Conservation (phyloP, 208 protist species). For the Borovskyia barvae region DNA sequence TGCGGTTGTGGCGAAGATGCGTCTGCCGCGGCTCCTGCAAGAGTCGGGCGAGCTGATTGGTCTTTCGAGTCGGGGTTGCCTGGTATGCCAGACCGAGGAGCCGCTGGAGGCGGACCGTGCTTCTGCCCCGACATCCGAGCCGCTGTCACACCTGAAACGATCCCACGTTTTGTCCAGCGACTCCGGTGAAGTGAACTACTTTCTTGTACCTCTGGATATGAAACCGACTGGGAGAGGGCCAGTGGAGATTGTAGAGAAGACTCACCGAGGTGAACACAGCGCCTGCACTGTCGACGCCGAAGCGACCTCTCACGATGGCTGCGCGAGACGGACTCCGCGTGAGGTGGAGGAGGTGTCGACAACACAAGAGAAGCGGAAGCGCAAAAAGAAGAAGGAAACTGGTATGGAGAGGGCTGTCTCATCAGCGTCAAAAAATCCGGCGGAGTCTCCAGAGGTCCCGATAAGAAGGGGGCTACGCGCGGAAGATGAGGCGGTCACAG, state of each 20-base stretch:
- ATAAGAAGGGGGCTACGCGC: no score
- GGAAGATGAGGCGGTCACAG: no score
- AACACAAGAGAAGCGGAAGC: conserved; percentile 1
- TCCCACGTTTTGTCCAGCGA: no score
- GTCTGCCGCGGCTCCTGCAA: conserved; percentile 11
- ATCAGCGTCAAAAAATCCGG: no score
- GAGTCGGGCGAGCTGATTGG: conserved; percentile 14
- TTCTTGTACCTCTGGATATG: conserved; percentile 21
- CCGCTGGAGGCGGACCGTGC: no score
- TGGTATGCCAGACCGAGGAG: conserved; percentile 5
- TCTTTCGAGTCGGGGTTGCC: conserved; percentile 1
- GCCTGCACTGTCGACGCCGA: background rate
- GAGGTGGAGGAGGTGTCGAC: background rate
- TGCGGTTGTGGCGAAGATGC: conserved; percentile 21
- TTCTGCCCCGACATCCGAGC: no score
- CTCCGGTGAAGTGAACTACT: conserved; percentile 11
- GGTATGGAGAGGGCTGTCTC: no score
- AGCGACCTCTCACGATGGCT: background rate
- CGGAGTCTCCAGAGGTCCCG: no score
- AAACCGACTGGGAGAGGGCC: conserved; percentile 7
- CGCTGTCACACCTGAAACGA: no score
- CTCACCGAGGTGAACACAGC: no score
- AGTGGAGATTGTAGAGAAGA: background rate
- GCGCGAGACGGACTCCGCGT: background rate
- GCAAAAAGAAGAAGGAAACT: conserved; percentile 16